phyloP scores from a whole-genome alignment of 1,284 basidiomycete species.

The Mycena sp. region DNA sequence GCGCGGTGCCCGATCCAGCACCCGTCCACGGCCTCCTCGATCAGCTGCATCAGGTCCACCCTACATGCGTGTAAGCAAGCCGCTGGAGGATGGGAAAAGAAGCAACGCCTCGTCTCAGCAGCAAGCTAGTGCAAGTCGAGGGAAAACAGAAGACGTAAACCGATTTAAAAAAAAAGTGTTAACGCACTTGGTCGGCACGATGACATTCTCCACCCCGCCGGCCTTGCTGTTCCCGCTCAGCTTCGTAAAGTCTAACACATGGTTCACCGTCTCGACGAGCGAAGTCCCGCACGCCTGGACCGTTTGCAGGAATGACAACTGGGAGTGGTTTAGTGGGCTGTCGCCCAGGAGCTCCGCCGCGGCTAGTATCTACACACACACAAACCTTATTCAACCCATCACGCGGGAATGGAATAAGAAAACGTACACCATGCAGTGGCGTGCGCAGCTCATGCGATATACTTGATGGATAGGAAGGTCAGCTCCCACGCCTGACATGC shows the following conservation, averaged over 20 bases:
- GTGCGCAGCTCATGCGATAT: constrained; percentile 96
- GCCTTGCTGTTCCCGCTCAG: constrained; percentile 88
- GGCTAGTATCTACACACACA: constrained; percentile 24
- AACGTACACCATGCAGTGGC: constrained; percentile 82
- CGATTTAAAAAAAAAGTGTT: not conserved
- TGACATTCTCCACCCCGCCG: constrained; percentile 79
- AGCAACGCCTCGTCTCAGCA: too few species aligned
- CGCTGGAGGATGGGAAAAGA: not conserved
- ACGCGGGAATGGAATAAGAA: not conserved
- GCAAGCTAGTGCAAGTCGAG: too few species aligned
- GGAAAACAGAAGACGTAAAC: not conserved
- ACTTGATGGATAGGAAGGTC: constrained; percentile 52
- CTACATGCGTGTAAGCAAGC: constrained; percentile 46
- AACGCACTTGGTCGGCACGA: constrained; percentile 70
- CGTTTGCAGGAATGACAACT: constrained; percentile 89
- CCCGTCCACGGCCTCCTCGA: constrained; percentile 96
- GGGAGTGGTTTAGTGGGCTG: constrained; percentile 82
- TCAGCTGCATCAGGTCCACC: constrained; percentile 87
- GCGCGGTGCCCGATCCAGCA: constrained; percentile 95
- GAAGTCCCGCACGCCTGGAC: constrained; percentile 90
- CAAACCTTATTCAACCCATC: not conserved
- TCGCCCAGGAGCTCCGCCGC: constrained; percentile 56
- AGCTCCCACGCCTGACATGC: too few species aligned
- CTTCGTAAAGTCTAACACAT: constrained; percentile 97
- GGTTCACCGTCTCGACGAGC: constrained; percentile 91